Evolutionary conservation across 148 eudicot species (phyloP).

Genomic region (Chenopodium berlandieri): DNA sequence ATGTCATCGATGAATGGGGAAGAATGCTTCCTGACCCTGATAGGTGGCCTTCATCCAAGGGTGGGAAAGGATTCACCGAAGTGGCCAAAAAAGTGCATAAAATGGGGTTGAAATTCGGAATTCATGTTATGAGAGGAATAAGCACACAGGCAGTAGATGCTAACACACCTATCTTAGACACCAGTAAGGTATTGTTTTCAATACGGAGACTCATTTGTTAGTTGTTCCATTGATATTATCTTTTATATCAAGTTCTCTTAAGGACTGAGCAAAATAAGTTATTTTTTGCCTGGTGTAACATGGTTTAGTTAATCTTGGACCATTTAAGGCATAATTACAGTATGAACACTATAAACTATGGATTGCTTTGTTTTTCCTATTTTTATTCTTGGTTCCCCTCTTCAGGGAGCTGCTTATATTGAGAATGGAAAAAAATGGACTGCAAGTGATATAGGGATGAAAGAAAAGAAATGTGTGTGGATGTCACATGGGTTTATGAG

Average conservation of each 20-base stretch:
- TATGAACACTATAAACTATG: background rate
- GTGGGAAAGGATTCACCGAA: conserved; percentile 75
- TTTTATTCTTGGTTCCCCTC: background rate
- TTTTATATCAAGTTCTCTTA: background rate
- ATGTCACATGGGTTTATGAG: conserved; percentile 95
- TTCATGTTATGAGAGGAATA: conserved; percentile 96
- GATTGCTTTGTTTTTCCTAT: background rate
- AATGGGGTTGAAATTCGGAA: conserved; percentile 96
- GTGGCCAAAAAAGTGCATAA: conserved; percentile 77
- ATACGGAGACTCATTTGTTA: background rate
- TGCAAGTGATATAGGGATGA: conserved; percentile 75
- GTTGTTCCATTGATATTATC: background rate
- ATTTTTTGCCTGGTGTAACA: background rate
- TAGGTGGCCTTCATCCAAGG: conserved; percentile 89
- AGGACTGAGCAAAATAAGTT: background rate
- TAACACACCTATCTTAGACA: conserved; percentile 82
- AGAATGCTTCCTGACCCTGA: conserved; percentile 87
- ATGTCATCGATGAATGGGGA: conserved; percentile 96
- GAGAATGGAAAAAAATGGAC: conserved; percentile 67
- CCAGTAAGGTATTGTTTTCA: conserved; percentile 51
- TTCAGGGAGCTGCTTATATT: conserved; percentile 66
- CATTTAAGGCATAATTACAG: background rate
- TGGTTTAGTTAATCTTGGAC: background rate
- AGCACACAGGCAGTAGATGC: conserved; percentile 83
- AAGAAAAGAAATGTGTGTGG: conserved; percentile 81